Base-by-base conservation (phyloP, 345 rosid genomes). In the Pugionium dolabratum region DNA sequence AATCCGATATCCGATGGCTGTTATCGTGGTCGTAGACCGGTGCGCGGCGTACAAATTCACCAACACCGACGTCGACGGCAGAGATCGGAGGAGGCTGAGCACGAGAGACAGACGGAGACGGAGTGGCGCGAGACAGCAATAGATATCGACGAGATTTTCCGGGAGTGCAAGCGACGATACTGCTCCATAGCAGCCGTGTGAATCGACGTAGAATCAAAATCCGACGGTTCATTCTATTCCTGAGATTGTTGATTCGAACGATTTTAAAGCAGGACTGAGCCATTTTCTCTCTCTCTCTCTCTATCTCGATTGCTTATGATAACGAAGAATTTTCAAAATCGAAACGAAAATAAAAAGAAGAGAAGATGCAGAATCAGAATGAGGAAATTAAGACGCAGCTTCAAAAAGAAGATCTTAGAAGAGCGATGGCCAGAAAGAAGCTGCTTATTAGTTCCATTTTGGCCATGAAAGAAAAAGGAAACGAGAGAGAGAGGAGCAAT, bases 101-200 rank as follows among this genome's bases (percentile, higher is more conserved):
- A 51, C 60, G 69, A 3, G 71, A 58, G 4, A 41, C 69, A 6
- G 32, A 68, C 7, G 76, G 79, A 9, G 83, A 34, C 2, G 85
- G 52, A 32, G 25, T 28, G n/a, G 84, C 67, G 54, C 55, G 75
- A 9, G 81, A 58, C 44, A 89, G 64, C 79, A 78, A 56, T 3
- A 79, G 62, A 55, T 86, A 89, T 11, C 66, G 78, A 54, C 78
- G 39, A 1, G 87, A 86, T 78, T 84, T 85, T 1, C 82, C 76
- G 0, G 80, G 54, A 6, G 87, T 79, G 41, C 91, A 83, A 9
- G 80, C 41, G 40, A 79, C 64, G 62, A 86, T 29, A 41, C 76
- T 66, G 42, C 76, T 77, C 85, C 85, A 84, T 4, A 79, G 59
- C 31, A 75, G 75, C 6, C 83, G 74, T 52, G 87, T 79, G 81